These are phyloP conservation scores for Pichia deserticola DNA, from an alignment of 805 yeast genomes.

Conservation along the genomic window DNA sequence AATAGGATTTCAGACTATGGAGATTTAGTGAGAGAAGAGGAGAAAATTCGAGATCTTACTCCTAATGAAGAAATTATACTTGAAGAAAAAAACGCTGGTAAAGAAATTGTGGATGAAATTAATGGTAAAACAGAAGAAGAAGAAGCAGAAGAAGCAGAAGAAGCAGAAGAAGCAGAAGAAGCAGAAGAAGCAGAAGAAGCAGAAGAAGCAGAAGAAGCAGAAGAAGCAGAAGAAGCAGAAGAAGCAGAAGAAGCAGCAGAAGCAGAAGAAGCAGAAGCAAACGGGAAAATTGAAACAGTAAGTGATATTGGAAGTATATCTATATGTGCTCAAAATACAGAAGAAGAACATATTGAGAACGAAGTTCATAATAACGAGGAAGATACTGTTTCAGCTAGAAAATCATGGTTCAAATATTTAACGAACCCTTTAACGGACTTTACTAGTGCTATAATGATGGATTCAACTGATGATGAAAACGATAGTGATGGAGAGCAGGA, in stretches of 20 bases:
- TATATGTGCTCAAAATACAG: too few species aligned
- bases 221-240: not conserved
- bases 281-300: not conserved
- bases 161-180: not conserved
- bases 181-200: not conserved
- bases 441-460: not conserved
- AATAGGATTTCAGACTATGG: too few species aligned
- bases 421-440: not conserved
- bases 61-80: not conserved
- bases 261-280: not conserved
- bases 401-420: not conserved
- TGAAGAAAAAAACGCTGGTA: not conserved
- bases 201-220: not conserved
- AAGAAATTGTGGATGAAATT: slow-evolving; percentile 1
- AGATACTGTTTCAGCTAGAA: not conserved
- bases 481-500: not conserved
- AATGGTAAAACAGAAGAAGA: not conserved
- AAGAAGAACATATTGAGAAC: too few species aligned
- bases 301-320: too few species aligned
- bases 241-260: not conserved
- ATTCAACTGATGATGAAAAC: not conserved
- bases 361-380: not conserved
- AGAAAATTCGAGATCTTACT: not conserved
- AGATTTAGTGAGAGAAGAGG: too few species aligned
- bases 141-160: not conserved